phyloP scores from a whole-genome alignment of 75 land plant genomes.

The Isoetes taiwanensis region DNA sequence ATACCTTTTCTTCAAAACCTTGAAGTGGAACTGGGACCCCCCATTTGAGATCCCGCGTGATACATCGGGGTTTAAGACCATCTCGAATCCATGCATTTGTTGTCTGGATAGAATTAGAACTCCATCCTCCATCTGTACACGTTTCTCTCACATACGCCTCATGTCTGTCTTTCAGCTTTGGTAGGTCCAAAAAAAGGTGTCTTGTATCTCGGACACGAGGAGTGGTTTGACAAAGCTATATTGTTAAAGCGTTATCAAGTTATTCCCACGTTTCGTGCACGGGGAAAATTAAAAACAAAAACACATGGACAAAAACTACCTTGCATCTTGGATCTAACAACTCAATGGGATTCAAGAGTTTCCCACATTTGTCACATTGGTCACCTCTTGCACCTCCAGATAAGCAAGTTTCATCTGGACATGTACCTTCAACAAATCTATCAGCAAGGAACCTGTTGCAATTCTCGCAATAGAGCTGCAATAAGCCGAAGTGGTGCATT shows the following conservation, averaged over 20 bases:
- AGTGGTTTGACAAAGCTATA: conserved; percentile 53
- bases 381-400: conserved; percentile 88
- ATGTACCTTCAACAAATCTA: conserved; percentile 81
- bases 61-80: conserved; percentile 81
- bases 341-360: conserved; percentile 82
- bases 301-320: conserved; percentile 22
- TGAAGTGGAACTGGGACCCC: conserved; percentile 98
- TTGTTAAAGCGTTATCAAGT: background rate
- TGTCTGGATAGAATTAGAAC: conserved; percentile 80
- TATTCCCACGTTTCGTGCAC: background rate
- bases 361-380: conserved; percentile 90
- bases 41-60: conserved; percentile 97
- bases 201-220: conserved; percentile 77
- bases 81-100: conserved; percentile 94
- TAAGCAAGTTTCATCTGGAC: conserved; percentile 54
- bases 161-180: conserved; percentile 47
- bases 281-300: background rate
- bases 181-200: conserved; percentile 88
- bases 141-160: conserved; percentile 55
- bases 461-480: conserved; percentile 80
- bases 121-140: conserved; percentile 77
- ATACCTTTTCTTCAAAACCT: conserved; percentile 86
- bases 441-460: conserved; percentile 83
- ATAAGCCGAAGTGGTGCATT: background rate
- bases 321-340: conserved; percentile 83